Evolutionary conservation across 768 basidiomycete genomes (phyloP).

Genomic region (Leccinum variicolor): DNA sequence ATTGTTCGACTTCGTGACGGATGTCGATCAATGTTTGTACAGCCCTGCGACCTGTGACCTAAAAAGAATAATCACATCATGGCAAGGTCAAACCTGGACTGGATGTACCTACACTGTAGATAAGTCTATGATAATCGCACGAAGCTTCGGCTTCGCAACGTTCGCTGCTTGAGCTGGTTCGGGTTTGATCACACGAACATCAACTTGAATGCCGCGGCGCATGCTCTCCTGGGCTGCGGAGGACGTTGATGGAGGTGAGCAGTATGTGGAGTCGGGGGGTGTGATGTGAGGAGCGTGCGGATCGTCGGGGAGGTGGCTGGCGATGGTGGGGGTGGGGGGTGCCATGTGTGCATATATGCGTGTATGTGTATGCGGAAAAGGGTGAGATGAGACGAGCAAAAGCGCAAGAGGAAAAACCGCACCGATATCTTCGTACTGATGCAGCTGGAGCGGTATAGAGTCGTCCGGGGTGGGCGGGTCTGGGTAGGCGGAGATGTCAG

Average conservation of each 20-base stretch:
- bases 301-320: slow-evolving; percentile 66
- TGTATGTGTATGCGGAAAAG: background rate
- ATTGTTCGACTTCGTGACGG: too few species aligned
- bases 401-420: slow-evolving; percentile 7
- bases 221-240: slow-evolving; percentile 47
- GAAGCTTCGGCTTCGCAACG: too few species aligned
- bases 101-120: too few species aligned
- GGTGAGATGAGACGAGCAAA: background rate
- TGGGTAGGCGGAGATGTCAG: slow-evolving; percentile 73
- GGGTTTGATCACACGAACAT: too few species aligned
- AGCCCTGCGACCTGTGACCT: too few species aligned
- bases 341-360: background rate
- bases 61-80: too few species aligned
- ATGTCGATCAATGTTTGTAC: too few species aligned
- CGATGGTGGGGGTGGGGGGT: background rate
- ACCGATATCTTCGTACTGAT: slow-evolving; percentile 83
- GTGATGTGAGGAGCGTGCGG: slow-evolving; percentile 49
- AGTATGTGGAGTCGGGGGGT: slow-evolving; percentile 49
- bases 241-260: slow-evolving; percentile 54
- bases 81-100: too few species aligned
- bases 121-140: too few species aligned
- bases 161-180: too few species aligned
- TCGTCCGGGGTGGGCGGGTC: slow-evolving; percentile 86
- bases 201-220: too few species aligned
- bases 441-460: slow-evolving; percentile 69